A percentile compares a stretch with the other conserved stretches of the same genome.
Evolutionary conservation across 768 basidiomycete genomes (phyloP).

Genomic region (Epithele typhae): DNA sequence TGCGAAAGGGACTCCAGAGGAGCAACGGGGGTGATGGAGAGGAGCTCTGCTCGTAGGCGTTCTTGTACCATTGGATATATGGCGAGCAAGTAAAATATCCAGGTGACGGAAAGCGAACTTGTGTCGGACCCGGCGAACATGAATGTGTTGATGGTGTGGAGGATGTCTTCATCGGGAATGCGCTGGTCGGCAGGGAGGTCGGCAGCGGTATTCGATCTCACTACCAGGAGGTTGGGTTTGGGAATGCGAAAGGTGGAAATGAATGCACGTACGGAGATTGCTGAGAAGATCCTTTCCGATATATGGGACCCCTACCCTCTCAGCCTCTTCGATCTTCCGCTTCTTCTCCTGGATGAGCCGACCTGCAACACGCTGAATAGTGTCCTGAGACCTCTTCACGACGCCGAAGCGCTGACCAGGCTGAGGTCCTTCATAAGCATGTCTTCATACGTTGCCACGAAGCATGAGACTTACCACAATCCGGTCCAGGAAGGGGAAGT

Average conservation of each 20-base stretch:
- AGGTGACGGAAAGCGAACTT: conserved; percentile 76
- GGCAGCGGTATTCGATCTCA: conserved; percentile 75
- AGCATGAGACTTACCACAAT: conserved; percentile 47
- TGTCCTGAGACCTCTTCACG: conserved; percentile 50
- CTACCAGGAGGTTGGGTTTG: conserved; percentile 33
- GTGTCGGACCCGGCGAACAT: conserved; percentile 91
- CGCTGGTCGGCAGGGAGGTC: conserved; percentile 66
- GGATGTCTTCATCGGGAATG: conserved; percentile 84
- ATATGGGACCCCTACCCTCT: conserved; percentile 46
- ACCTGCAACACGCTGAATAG: conserved; percentile 69
- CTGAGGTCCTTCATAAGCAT: too few relatives aligned
- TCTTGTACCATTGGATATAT: conserved; percentile 62
- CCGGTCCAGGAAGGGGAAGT: conserved; percentile 49
- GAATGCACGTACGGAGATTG: conserved; percentile 55
- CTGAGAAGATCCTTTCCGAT: conserved; percentile 74
- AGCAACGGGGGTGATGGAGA: conserved; percentile 37
- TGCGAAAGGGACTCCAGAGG: conserved; percentile 41
- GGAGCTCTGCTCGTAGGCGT: conserved; percentile 67
- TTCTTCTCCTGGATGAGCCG: conserved; percentile 79
- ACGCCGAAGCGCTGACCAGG: conserved; percentile 38
- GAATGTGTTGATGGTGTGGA: conserved; percentile 84
- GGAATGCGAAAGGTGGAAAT: background rate
- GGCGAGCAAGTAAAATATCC: conserved; percentile 77
- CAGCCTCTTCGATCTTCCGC: conserved; percentile 57
- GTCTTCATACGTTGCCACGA: too few relatives aligned